These are phyloP conservation scores for Aegilops umbellulata DNA, from an alignment of 176 grass and related monocot species.

Conservation along the genomic window DNA sequence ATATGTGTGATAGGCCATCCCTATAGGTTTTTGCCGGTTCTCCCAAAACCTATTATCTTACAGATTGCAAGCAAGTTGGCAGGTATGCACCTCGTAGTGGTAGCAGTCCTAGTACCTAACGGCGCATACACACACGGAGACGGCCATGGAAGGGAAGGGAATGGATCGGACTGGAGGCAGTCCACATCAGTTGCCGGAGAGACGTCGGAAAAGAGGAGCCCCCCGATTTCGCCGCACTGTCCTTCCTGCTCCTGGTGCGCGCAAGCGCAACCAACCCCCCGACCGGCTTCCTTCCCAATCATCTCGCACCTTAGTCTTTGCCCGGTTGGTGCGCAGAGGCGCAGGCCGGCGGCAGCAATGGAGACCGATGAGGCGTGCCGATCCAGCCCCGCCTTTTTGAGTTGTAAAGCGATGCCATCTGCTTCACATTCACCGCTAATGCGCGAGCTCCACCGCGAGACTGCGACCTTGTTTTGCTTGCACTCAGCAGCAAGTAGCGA, in stretches of 20 bases:
- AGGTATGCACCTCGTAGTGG: not conserved
- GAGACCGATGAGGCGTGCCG: slow-evolving; percentile 19
- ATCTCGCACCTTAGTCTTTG: not conserved
- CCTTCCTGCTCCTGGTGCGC: slow-evolving; percentile 1
- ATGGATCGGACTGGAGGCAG: not conserved
- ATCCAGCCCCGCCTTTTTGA: slow-evolving; percentile 3
- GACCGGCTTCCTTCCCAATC: slow-evolving; percentile 9
- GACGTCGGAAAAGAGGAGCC: slow-evolving; percentile 1
- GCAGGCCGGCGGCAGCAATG: slow-evolving; percentile 12
- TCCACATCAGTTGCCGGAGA: slow-evolving; percentile 27
- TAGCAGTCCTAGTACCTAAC: slow-evolving; percentile 22
- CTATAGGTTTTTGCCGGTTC: no score
- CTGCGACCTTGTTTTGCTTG: not conserved
- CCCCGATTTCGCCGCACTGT: slow-evolving; percentile 17
- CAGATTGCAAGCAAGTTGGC: not conserved
- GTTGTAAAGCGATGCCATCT: slow-evolving; percentile 36
- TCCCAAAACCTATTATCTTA: no score
- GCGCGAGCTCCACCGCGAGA: not conserved
- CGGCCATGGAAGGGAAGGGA: not conserved
- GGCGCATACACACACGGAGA: not conserved
- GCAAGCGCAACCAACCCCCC: slow-evolving; percentile 2
- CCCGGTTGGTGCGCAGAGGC: slow-evolving; percentile 48
- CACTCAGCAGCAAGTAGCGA: not conserved
- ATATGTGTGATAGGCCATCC: no score
- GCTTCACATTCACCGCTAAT: slow-evolving; percentile 16